Base-by-base conservation (phyloP, 73 alveolate genomes). In the Stentor coeruleus region DNA sequence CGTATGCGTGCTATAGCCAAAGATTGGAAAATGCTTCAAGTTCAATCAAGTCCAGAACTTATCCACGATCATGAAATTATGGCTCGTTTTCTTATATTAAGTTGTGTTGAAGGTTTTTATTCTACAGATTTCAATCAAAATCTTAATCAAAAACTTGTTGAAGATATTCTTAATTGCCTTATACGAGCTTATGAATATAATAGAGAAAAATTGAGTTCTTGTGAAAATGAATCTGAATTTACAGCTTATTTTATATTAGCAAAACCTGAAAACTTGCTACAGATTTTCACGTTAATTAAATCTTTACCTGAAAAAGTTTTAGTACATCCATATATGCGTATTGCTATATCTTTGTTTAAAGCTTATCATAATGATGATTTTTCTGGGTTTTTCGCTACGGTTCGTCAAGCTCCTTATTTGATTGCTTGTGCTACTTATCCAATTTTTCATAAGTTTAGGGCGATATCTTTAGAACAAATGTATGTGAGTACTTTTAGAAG, bases 151-250 rank as follows among this genome's bases (percentile, higher is more conserved):
- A 31, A 66, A 26, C 11, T 20, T 1, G 39, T 40, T 31, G 37
- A 31, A 2, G 79, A 66, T 31, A 33, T 66, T 2, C 79, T 66
- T 15, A 66, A 37, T 31, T 66, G 40, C 41, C 79, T 66, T 66
- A 33, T 66, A 26, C n/a, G 37, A 66, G 79, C 79, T 31, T 66
- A 66, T 31, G 37, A 66, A 66, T 28, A 66, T 20, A 66, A 33
- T 28, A 66, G 79, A 31, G 33, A 31, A 1, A 37, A 66, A 2
- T 0, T 14, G 2, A 20, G n/a, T 40, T 33, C 79, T 11, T 66
- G 79, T 33, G 79, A 20, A 20, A 66, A 66, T 31, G 42, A 66
- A 66, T 37, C 79, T 66, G 79, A 66, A 40, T 66, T 66, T 33
- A 26, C 33, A 31, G 14, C 42, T 2, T 66, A 66, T 33, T 66